Evolutionary conservation across 1,139 yeast genomes (phyloP).

Genomic region (Zygosaccharomyces pseudobailii): DNA sequence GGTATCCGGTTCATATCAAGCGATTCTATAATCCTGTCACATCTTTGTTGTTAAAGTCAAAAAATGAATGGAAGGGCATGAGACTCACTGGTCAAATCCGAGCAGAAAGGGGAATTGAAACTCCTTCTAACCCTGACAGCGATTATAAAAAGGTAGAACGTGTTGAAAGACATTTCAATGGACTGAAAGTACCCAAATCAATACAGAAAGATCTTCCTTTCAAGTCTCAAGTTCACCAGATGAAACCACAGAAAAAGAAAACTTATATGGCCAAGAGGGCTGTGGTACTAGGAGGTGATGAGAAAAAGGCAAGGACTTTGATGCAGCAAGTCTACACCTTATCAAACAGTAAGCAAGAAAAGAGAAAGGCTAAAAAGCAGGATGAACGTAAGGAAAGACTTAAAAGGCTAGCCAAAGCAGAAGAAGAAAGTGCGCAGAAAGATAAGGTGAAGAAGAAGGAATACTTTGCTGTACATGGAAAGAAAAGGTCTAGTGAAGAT

Average conservation of each 20-base stretch:
- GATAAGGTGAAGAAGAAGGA: slow-evolving; percentile 85
- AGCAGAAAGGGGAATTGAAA: slow-evolving; percentile 62
- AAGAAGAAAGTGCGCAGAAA: slow-evolving; percentile 66
- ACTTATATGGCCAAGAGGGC: slow-evolving; percentile 90
- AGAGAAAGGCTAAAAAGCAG: slow-evolving; percentile 67
- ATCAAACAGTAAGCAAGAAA: slow-evolving; percentile 78
- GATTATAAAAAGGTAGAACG: slow-evolving; percentile 79
- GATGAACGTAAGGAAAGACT: slow-evolving; percentile 72
- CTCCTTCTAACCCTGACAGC: slow-evolving; percentile 65
- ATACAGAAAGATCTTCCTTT: slow-evolving; percentile 78
- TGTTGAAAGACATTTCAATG: slow-evolving; percentile 78
- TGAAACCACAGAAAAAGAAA: slow-evolving; percentile 82
- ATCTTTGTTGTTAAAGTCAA: slow-evolving; percentile 68
- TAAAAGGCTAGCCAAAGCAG: slow-evolving; percentile 69
- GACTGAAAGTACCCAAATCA: slow-evolving; percentile 77
- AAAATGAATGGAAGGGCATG: slow-evolving; percentile 94
- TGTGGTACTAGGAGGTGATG: slow-evolving; percentile 87
- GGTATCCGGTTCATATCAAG: slow-evolving; percentile 93
- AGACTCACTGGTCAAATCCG: slow-evolving; percentile 90
- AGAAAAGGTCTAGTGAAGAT: slow-evolving; percentile 52
- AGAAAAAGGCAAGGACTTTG: slow-evolving; percentile 86
- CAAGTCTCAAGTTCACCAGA: slow-evolving; percentile 80
- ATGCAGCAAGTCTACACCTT: slow-evolving; percentile 83
- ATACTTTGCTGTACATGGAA: slow-evolving; percentile 68
- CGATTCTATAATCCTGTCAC: slow-evolving; percentile 95